These are phyloP conservation scores for Camelina sativa DNA, from an alignment of 345 rosid species.

Conservation along the genomic window DNA sequence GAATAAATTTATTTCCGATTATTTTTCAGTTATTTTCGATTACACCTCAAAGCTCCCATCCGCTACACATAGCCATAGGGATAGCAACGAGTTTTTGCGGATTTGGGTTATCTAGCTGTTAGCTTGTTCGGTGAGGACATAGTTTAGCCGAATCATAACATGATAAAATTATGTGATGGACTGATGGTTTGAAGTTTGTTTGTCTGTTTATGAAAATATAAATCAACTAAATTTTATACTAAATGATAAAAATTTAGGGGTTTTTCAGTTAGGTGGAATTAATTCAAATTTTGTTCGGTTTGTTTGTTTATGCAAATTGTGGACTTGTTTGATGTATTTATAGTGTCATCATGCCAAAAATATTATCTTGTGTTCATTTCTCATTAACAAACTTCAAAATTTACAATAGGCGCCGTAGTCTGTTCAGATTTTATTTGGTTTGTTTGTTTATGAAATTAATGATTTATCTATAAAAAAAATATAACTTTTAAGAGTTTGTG, in stretches of 20 bases:
- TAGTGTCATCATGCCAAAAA: not conserved
- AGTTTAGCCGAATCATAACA: not conserved
- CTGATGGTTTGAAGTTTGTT: not conserved
- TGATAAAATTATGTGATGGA: not conserved
- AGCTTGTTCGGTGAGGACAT: not conserved
- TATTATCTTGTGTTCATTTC: not conserved
- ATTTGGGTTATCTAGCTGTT: not conserved
- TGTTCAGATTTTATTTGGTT: not conserved
- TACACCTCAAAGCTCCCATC: too few relatives aligned
- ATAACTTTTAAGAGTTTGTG: too few relatives aligned
- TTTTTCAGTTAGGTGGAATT: not conserved
- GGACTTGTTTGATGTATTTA: not conserved
- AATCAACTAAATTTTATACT: not conserved
- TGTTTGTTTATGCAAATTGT: not conserved
- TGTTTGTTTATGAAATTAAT: not conserved
- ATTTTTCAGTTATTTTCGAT: too few relatives aligned
- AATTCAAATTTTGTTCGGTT: not conserved
- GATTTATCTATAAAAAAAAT: too few relatives aligned
- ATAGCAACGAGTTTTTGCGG: not conserved
- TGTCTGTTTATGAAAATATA: not conserved
- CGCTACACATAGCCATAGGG: too few relatives aligned
- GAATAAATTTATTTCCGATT: not conserved
- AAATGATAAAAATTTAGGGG: not conserved
- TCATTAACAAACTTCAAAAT: not conserved
- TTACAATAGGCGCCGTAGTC: not conserved